Evolutionary conservation across 2,329 filamentous ascomycete species (phyloP).

Genomic region (Xylariales sp.): DNA sequence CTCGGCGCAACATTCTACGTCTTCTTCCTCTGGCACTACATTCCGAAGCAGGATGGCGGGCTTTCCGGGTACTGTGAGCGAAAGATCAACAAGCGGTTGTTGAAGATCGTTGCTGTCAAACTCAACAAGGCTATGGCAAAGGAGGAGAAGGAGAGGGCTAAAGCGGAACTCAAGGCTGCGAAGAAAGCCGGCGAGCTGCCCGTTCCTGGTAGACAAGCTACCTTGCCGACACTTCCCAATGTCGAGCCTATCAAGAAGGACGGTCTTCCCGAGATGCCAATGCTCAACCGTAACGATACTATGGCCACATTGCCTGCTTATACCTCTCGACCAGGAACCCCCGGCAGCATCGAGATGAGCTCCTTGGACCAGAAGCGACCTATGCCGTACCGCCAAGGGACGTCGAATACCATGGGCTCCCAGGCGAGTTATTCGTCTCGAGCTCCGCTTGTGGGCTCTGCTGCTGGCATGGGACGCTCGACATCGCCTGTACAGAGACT

Average conservation of each 20-base stretch:
- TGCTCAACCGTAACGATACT: slow-evolving; percentile 55
- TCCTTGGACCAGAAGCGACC: slow-evolving; percentile 48
- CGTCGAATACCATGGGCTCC: slow-evolving; percentile 50
- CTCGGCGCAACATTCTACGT: slow-evolving; percentile 75
- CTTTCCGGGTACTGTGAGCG: slow-evolving; percentile 83
- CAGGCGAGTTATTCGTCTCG: slow-evolving; percentile 60
- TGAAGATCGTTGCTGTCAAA: slow-evolving; percentile 78
- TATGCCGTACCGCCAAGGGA: slow-evolving; percentile 33
- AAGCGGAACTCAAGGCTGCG: slow-evolving; percentile 44
- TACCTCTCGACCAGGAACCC: slow-evolving; percentile 53
- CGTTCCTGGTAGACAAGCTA: slow-evolving; percentile 54
- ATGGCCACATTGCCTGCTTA: slow-evolving; percentile 59
- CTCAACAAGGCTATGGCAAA: slow-evolving; percentile 85
- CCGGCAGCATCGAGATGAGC: slow-evolving; percentile 47
- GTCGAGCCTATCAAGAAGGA: slow-evolving; percentile 44
- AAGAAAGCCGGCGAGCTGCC: slow-evolving; percentile 51
- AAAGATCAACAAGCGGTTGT: slow-evolving; percentile 83
- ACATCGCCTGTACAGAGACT: slow-evolving; percentile 32
- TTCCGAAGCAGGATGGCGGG: slow-evolving; percentile 75
- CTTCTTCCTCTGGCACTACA: slow-evolving; percentile 88
- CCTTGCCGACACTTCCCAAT: slow-evolving; percentile 53
- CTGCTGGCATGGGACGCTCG: slow-evolving; percentile 53
- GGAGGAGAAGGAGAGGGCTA: slow-evolving; percentile 59
- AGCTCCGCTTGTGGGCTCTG: slow-evolving; percentile 56
- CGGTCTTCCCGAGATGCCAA: slow-evolving; percentile 54